phyloP scores from a whole-genome alignment of 495 filamentous ascomycete species.

The Neurospora sp. region DNA sequence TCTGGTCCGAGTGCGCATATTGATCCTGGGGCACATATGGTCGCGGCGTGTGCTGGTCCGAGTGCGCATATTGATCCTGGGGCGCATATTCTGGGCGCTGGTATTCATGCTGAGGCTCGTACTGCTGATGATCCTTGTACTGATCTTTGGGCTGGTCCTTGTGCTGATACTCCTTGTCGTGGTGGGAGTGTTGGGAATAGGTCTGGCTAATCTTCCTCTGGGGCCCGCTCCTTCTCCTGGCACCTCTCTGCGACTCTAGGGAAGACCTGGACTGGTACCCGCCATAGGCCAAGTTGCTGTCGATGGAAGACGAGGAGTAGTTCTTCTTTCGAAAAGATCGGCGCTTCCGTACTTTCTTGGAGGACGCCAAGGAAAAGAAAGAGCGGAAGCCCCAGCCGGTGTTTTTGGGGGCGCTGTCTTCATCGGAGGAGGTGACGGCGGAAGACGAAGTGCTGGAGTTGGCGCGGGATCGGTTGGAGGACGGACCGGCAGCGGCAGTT shows the following conservation, averaged over 20 bases:
- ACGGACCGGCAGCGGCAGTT: constrained; percentile 22
- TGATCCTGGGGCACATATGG: neutral
- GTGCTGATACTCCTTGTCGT: neutral
- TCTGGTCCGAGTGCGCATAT: neutral
- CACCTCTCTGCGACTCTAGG: constrained; percentile 12
- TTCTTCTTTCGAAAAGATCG: constrained; percentile 35
- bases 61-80: neutral
- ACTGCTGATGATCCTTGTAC: neutral
- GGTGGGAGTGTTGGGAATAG: neutral
- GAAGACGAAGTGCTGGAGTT: constrained; percentile 28
- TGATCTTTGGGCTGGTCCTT: neutral
- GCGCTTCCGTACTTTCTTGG: constrained; percentile 34
- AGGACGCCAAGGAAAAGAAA: constrained; percentile 29
- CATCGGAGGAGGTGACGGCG: constrained; percentile 36
- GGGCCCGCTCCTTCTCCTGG: constrained; percentile 2
- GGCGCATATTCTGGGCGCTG: constrained; percentile 3
- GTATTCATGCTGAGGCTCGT: constrained; percentile 1
- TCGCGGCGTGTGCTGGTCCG: neutral
- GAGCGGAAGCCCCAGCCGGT: constrained; percentile 27
- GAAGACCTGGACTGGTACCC: constrained; percentile 38
- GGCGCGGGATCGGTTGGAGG: constrained; percentile 23
- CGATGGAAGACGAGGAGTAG: constrained; percentile 36
- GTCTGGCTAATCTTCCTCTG: constrained; percentile 4
- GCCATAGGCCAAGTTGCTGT: constrained; percentile 45
- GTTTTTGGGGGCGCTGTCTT: constrained; percentile 35